Base-by-base conservation (phyloP, 306 rosid species). In the Rubus idaeus region DNA sequence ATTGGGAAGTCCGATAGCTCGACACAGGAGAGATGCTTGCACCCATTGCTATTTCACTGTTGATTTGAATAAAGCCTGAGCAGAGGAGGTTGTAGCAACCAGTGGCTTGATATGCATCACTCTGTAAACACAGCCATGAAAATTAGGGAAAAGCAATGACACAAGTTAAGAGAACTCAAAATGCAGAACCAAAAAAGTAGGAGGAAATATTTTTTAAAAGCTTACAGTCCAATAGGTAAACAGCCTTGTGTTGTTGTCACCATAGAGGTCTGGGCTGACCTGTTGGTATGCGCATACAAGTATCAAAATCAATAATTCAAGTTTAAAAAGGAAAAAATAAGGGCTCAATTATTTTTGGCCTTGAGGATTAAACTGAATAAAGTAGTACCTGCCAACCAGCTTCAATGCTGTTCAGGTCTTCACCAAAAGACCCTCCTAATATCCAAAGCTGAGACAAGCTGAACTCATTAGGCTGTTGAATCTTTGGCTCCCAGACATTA, bases 71-170 rank as follows among this genome's bases (percentile, higher is more conserved):
- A 67, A 96, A 96, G 67, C 99, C 99, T 0, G 99, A 96, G 90
- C 99, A 96, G 30, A 96, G 96, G 70, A 96, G 99, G 84, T 96
- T 96, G 93, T 96, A 96, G 91, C 99, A 96, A 37, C 99, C 99
- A 1, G 99, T 96, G 56, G 99, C 99, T 89, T 96, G 99, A 81
- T 96, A 96, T 78, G 99, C 99, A 86, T 96, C 99, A 71, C 98
- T 96, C 99, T 96, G 86, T 47, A 72, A 77, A 58, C 64, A 41
- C 26, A 41, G 65, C 30, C 6, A 75, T n/a, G 53, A 11, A 39
- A 40, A 57, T 26, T 49, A 26, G 67, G 68, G 63, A 72, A 51
- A 39, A 56, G 16, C 39, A 57, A 39, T 10, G 44, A 42, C 53
- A 53, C 60, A 70, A 26, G 8, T 4, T 16, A 64, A 68, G 14